phyloP scores from a whole-genome alignment of 495 filamentous ascomycete species.

The Hypomontagnella monticulosa region DNA sequence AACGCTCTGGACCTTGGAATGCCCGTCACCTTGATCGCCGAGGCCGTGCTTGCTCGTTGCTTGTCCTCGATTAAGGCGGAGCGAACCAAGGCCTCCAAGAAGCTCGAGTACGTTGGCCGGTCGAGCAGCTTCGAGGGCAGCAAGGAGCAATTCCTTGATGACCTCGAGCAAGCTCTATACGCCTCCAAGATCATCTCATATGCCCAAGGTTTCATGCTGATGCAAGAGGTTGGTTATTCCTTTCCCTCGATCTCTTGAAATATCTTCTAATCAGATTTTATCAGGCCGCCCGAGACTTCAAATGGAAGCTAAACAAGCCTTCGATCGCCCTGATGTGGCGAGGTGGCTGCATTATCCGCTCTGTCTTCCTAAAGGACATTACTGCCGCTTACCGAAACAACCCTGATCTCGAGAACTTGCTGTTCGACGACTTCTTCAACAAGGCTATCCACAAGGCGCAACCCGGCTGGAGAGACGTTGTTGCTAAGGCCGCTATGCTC shows the following conservation, averaged over 20 bases:
- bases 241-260: background rate
- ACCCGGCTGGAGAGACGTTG: slow-evolving; percentile 93
- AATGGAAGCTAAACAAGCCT: slow-evolving; percentile 99
- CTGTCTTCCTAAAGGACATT: slow-evolving; percentile 99
- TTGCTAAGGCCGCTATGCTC: slow-evolving; percentile 89
- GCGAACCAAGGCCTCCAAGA: slow-evolving; percentile 81
- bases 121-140: slow-evolving; percentile 83
- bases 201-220: slow-evolving; percentile 99
- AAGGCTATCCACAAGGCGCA: slow-evolving; percentile 97
- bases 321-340: slow-evolving; percentile 99
- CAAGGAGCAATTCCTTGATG: slow-evolving; percentile 90
- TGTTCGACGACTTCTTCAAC: slow-evolving; percentile 99
- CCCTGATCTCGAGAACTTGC: slow-evolving; percentile 95
- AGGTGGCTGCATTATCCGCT: slow-evolving; percentile 99
- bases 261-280: slow-evolving; percentile 34
- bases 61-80: slow-evolving; percentile 93
- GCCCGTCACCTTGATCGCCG: slow-evolving; percentile 97
- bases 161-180: slow-evolving; percentile 98
- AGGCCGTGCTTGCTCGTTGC: slow-evolving; percentile 95
- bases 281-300: slow-evolving; percentile 90
- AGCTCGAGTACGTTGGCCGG: slow-evolving; percentile 78
- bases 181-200: slow-evolving; percentile 99
- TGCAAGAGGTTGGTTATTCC: slow-evolving; percentile 84
- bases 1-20: slow-evolving; percentile 98
- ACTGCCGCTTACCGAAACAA: slow-evolving; percentile 94